Conservation (phyloP, 2,329 filamentous ascomycete genomes). For the Fusarium protoensiforme region DNA sequence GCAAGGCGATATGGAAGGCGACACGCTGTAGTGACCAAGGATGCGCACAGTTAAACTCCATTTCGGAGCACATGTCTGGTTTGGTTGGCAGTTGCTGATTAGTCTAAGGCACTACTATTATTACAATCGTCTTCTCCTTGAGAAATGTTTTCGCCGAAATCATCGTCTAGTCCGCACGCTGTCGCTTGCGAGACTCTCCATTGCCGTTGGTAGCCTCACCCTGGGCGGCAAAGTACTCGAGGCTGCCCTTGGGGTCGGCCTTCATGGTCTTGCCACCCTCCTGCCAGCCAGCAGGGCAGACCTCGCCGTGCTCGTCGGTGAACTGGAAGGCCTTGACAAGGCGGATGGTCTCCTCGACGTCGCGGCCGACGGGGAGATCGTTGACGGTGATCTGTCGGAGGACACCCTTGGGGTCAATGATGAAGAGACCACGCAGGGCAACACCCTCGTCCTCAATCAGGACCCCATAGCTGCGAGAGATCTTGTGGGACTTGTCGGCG, state of each 20-base stretch:
- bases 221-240: slow-evolving; percentile 57
- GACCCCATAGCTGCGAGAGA: slow-evolving; percentile 71
- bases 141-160: background rate
- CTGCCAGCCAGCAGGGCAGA: slow-evolving; percentile 68
- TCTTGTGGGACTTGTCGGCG: slow-evolving; percentile 69
- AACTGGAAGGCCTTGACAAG: slow-evolving; percentile 83
- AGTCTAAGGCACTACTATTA: slow-evolving; percentile 15
- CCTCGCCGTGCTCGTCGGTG: slow-evolving; percentile 84
- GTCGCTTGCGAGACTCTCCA: slow-evolving; percentile 38
- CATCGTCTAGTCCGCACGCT: slow-evolving; percentile 23
- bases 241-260: slow-evolving; percentile 62
- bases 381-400: slow-evolving; percentile 74
- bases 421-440: slow-evolving; percentile 71
- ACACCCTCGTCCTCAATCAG: slow-evolving; percentile 72
- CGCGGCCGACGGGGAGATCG: slow-evolving; percentile 72
- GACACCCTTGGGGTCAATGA: slow-evolving; percentile 72
- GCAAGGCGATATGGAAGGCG: too few species aligned
- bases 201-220: slow-evolving; percentile 29
- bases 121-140: background rate
- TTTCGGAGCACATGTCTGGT: background rate
- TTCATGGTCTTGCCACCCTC: slow-evolving; percentile 61
- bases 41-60: background rate
- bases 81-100: background rate
- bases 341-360: slow-evolving; percentile 72
- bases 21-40: too few species aligned